These are phyloP conservation scores for Talaromyces sp. DNA, from an alignment of 2,329 filamentous ascomycete species.

Conservation along the genomic window DNA sequence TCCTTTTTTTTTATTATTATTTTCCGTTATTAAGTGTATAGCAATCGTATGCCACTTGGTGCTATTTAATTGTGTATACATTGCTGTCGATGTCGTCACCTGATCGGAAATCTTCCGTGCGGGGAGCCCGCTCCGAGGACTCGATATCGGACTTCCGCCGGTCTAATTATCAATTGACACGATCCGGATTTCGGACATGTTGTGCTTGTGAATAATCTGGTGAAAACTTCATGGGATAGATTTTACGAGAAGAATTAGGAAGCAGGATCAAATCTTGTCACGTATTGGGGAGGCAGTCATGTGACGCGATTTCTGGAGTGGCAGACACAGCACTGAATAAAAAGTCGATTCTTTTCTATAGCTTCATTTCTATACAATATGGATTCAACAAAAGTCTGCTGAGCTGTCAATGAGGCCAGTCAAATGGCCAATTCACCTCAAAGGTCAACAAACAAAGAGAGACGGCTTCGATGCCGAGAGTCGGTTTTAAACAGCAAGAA, in stretches of 20 bases:
- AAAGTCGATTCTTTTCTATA: no score
- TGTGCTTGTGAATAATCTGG: not conserved
- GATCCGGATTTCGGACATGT: not conserved
- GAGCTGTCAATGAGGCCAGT: not conserved
- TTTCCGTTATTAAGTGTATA: not conserved
- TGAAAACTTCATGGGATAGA: no score
- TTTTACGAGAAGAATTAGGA: no score
- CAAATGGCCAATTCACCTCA: not conserved
- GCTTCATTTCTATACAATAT: no score
- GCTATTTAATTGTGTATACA: not conserved
- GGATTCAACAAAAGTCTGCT: not conserved
- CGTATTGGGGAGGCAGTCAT: no score
- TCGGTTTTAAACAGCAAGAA: no score
- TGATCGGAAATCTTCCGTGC: slow-evolving; percentile 1
- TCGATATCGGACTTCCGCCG: not conserved
- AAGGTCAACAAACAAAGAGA: not conserved
- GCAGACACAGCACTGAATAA: no score
- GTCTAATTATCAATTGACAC: not conserved
- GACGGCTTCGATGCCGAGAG: not conserved
- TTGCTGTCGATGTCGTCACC: not conserved
- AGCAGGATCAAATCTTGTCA: no score
- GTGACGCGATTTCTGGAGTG: no score
- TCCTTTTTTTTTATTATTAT: not conserved
- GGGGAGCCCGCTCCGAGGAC: not conserved
- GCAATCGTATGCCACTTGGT: not conserved